These are phyloP conservation scores for Athelia sp. DNA, from an alignment of 1,284 basidiomycete genomes.

Conservation along the genomic window DNA sequence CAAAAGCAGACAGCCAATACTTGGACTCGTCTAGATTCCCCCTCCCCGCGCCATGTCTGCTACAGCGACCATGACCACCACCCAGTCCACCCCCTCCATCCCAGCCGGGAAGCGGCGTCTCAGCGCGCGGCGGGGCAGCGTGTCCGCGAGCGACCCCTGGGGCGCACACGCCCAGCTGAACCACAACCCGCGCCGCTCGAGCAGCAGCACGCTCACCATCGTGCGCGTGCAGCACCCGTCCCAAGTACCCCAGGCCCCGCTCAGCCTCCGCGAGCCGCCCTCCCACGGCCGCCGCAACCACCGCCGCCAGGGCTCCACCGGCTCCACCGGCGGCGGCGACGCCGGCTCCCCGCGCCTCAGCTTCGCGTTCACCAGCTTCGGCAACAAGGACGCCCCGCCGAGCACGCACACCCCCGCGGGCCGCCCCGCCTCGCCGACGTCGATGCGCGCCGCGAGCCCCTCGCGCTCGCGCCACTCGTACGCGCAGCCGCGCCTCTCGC, in stretches of 20 bases:
- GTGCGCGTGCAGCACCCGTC: constrained; percentile 44
- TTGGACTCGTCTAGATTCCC: too few relatives aligned
- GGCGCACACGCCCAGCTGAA: constrained; percentile 48
- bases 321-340: constrained; percentile 11
- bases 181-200: constrained; percentile 45
- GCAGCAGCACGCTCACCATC: constrained; percentile 67
- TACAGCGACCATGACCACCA: too few relatives aligned
- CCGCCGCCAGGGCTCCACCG: constrained; percentile 26
- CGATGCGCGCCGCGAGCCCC: constrained; percentile 29
- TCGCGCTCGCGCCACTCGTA: constrained; percentile 20
- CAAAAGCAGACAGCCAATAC: too few relatives aligned
- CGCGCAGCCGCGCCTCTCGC: constrained; percentile 44
- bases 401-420: constrained; percentile 10
- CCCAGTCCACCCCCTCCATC: too few relatives aligned
- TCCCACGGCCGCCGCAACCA: constrained; percentile 14
- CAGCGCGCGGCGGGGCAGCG: constrained; percentile 52
- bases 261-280: constrained; percentile 23
- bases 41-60: too few relatives aligned
- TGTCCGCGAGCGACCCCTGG: constrained; percentile 61
- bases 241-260: constrained; percentile 23
- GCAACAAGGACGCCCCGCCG: constrained; percentile 12
- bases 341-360: constrained; percentile 42
- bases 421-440: constrained; percentile 22
- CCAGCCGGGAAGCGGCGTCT: not conserved
- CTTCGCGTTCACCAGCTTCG: constrained; percentile 63